Evolutionary conservation across 2,329 filamentous ascomycete genomes (phyloP), one percentile per base, ranked within the genome.

Genomic region (Xylaria sp.): DNA sequence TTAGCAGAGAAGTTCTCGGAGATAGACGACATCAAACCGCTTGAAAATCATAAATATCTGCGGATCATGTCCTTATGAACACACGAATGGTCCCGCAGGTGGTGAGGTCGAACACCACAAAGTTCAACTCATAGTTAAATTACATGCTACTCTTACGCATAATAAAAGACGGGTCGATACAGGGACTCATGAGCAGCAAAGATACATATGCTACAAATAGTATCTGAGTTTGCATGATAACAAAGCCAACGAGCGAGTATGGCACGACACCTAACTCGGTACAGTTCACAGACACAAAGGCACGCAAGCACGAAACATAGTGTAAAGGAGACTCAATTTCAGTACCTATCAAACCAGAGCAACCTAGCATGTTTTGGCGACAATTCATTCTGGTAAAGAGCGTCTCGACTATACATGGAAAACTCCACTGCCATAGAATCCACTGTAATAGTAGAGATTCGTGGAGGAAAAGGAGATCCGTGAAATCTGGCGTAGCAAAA

Each of bases 341-440:
- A 28, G 57, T 71, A 67, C 49, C 66, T 72, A 70, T 55, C 52
- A 61, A 66, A 68, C 60, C 36, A 57, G 39, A 62, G 48, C 51
- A 64, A 56, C 55, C 63, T 33, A 68, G 55, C 62, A 25, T 70
- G 54, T 70, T 68, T 64, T 55, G 49, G 54, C 36, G 13, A 36
- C 46, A 67, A 68, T 66, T 62, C 71, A 73, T 68, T 70, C 64
- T 73, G 69, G 65, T 70, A 71, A 71, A 62, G 71, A 72, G 69
- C 58, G 71, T 71, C 66, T 68, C 67, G 58, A 55, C n/a, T 58
- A 67, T 68, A 67, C 64, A 62, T 67, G n/a, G 18, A 60, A 54
- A 41, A 33, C 15, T 49, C 61, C 28, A 64, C 46, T 48, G 62
- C 39, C 54, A 8, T 46, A 62, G 55, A 65, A 56, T 62, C 62